Base-by-base conservation (phyloP, 352 stramenopile genomes). In the Globisporangium nunn region DNA sequence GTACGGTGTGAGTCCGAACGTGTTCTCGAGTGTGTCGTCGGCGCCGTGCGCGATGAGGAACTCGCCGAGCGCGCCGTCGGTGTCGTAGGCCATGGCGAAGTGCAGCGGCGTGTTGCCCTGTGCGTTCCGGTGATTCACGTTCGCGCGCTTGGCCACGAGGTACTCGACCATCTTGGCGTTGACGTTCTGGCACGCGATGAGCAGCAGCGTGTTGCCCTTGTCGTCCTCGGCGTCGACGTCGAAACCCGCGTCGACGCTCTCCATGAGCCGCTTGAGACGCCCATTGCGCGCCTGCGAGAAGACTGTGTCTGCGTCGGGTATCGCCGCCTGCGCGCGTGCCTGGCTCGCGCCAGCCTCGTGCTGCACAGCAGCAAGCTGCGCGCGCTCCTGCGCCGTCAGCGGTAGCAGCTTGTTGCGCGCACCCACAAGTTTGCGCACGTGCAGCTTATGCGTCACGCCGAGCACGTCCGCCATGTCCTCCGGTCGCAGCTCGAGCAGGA, bases 21-120 rank as follows among this genome's bases (percentile, higher is more conserved):
- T 82, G 72, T 99, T 99, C 60, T 96, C 85, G 56, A 98, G 88
- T 29, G 85, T 95, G 62, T 98, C 91, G 64, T 98, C 89, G 8
- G 93, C 89, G 45, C 92, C 93, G 56, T 88, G 85, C n/a, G 78
- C 74, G 62, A 98, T 98, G 45, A 98, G 68, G 69, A 88, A 97
- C 71, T 98, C 88, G 55, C 81, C 92, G 6, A 98, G 64, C 39
- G 81, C 72, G 40, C 91, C 91, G 62, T 96, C 82, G 0, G 75
- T 46, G 66, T 98, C 92, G 71, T 97, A 97, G 4, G 85, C 84
- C 83, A 98, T 96, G 5, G 93, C 93, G 60, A 96, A 98, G 62
- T 98, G 93, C 49, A 98, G 70, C 30, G 93, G 69, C 15, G 93
- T 98, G 70, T 98, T 98, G 52, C 93, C 90, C 45, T 91, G 74